Percentiles rank a stretch among this genome's conserved stretches.
phyloP scores from a whole-genome alignment of 768 basidiomycete species.

The Termitomyces eurrhizus region DNA sequence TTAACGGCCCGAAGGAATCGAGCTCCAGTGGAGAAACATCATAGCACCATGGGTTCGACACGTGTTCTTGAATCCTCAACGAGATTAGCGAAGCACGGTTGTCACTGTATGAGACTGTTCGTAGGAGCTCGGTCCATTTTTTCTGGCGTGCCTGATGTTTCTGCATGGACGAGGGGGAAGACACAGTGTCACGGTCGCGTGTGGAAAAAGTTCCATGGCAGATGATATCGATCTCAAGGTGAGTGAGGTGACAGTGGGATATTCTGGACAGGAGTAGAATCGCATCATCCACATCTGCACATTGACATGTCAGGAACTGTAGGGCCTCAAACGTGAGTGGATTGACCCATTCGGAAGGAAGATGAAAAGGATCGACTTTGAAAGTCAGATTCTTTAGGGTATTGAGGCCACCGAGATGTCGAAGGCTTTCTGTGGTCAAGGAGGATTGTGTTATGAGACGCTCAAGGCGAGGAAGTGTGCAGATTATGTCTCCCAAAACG shows the following conservation, averaged over 20 bases:
- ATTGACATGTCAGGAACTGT: neutral
- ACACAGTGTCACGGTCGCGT: neutral
- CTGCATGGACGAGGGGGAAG: neutral
- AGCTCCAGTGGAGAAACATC: neutral
- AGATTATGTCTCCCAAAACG: neutral
- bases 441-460: neutral
- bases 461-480: neutral
- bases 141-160: neutral
- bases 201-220: neutral
- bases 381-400: neutral
- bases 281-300: neutral
- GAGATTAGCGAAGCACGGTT: neutral
- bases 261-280: neutral
- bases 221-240: neutral
- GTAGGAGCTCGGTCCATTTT: neutral
- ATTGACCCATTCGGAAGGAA: neutral
- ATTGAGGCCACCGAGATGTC: neutral
- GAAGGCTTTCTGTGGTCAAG: neutral
- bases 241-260: neutral
- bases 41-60: neutral
- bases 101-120: neutral
- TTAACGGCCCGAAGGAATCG: neutral
- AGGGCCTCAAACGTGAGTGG: neutral
- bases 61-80: neutral
- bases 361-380: neutral